Base-by-base conservation (phyloP, 2,329 filamentous ascomycete species). In the Ophiosphaerella herpotricha region DNA sequence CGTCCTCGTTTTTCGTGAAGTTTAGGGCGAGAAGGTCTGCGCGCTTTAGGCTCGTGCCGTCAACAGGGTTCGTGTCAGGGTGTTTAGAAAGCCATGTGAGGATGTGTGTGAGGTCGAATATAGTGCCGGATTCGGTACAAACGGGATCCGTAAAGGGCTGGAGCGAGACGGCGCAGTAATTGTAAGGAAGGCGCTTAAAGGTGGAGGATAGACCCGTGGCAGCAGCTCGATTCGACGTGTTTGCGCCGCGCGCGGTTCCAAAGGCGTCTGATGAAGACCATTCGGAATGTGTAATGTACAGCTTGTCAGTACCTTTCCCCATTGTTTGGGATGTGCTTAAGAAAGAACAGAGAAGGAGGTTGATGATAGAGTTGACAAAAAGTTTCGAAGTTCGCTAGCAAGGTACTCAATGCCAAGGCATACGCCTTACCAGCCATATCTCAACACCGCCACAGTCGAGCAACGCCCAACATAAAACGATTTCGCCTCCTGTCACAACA, bases 91-190 rank as follows among this genome's bases (percentile, higher is more conserved):
- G 84, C 94, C 94, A 99, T 43, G 91, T 86, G 35, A 91, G 80
- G 52, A 99, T 97, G 67, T 96, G 90, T 62, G 94, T 93, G 63
- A 97, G 84, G 68, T 99, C 95, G 74, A 97, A 99, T 52, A 96
- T 93, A 11, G 88, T 94, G 45, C 94, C 94, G 36, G 88, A 81
- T 3, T 83, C 69, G 1, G 93, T 97, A 79, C 94, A 99, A 32
- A 99, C 94, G 5, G 94, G 92, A 67, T 96, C 90, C 68, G 87
- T 85, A 78, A 97, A 99, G 7, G 95, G 95, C 70, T 97, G 94
- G 31, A 99, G 86, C 53, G 90, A 96, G 34, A 96, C 87, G 55
- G 94, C 91, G 83, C 94, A 99, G 77, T 94, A 97, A 80, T 97
- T 97, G 83, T 95, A 99, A 26, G 95, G 94, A 1, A 99, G 83